A percentile compares a stretch with the other conserved stretches of the same genome.
Evolutionary conservation across 805 yeast species (phyloP).

Genomic region (Lachancea cidri): DNA sequence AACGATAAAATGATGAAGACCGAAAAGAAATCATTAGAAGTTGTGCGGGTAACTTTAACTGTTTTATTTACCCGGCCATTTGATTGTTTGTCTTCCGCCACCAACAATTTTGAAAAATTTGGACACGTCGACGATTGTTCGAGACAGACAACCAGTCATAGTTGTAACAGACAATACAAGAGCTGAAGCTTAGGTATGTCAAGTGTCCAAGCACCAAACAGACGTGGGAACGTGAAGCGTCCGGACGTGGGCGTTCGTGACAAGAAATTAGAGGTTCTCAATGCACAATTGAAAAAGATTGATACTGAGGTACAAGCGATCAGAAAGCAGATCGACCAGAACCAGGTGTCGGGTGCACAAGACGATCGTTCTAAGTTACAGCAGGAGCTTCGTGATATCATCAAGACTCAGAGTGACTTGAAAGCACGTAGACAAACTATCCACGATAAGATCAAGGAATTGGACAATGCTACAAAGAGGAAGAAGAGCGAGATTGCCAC

Average conservation of each 20-base stretch:
- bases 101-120: neutral
- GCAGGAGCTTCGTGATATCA: constrained; percentile 42
- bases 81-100: neutral
- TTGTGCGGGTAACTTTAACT: neutral
- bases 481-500: constrained; percentile 70
- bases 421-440: constrained; percentile 42
- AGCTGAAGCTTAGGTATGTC: constrained; percentile 4
- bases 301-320: constrained; percentile 50
- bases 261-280: constrained; percentile 48
- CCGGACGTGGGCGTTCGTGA: constrained; percentile 69
- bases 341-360: constrained; percentile 42
- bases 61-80: no score
- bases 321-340: constrained; percentile 48
- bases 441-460: constrained; percentile 61
- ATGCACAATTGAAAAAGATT: constrained; percentile 57
- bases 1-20: neutral
- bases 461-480: constrained; percentile 68
- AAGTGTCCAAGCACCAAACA: constrained; percentile 4
- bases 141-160: neutral
- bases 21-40: neutral
- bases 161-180: neutral
- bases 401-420: constrained; percentile 43
- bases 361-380: constrained; percentile 50
- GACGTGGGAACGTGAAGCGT: constrained; percentile 45
- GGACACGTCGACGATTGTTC: neutral